Base-by-base conservation (phyloP, 2,329 filamentous ascomycete genomes). In the Colletotrichum sansevieriae region DNA sequence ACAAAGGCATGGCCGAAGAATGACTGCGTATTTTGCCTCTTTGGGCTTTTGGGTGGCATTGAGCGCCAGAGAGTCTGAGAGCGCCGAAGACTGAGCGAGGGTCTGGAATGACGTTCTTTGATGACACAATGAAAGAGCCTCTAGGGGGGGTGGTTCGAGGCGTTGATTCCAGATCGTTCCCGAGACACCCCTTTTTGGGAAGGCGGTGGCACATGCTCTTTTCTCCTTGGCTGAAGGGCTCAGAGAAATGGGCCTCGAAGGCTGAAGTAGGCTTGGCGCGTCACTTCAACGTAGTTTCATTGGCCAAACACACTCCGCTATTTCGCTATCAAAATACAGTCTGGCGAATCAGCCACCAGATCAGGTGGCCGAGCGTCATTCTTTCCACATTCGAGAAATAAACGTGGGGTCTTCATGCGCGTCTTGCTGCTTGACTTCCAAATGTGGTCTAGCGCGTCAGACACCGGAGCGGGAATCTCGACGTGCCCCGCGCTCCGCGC, bases 371-470 rank as follows among this genome's bases (percentile, higher is more conserved):
- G 18, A 37, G 58, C 58, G 51, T 20, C 65, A 15, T 29, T 52
- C 25, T 54, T 39, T 37, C 37, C 52, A 22, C 18, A 7, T 37
- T 41, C 13, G 12, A 20, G 22, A 29, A 37, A 25, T 6, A 35
- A 35, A 55, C 0, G n/a, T 29, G 61, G 65, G 8, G 10, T 2
- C 1, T 0, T 0, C 12, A 65, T 68, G 65, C 65, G 55, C 61
- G 41, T 49, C 29, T 59, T 78, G 76, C 70, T 71, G 65, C 77
- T 76, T 74, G 75, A 74, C 74, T 80, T 71, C 78, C 74, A 12
- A 1, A 70, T 74, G 43, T 2, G 69, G 77, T 33, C 63, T 80
- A 80, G 78, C 29, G 33, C 12, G 4, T 0, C 10, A 13, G 22
- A 22, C 33, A 54, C 51, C 58, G 44, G 25, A 55, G n/a, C 55